These are phyloP conservation scores for Sphaerulina vaccinii DNA, from an alignment of 2,329 filamentous ascomycete genomes.

Conservation along the genomic window DNA sequence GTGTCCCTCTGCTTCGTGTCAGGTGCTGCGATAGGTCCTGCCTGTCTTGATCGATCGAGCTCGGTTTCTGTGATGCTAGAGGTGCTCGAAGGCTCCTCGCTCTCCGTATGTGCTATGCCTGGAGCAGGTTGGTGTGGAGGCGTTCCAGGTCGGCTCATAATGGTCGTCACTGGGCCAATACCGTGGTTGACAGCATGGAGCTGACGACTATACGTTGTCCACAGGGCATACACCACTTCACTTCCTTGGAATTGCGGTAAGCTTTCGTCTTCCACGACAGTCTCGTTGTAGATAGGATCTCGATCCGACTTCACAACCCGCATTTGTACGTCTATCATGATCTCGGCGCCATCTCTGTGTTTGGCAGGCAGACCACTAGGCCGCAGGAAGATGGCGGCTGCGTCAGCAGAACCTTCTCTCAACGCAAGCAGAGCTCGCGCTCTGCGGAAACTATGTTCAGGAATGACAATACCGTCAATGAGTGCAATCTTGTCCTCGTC, in stretches of 20 bases:
- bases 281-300: conserved; percentile 57
- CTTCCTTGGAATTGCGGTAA: conserved; percentile 54
- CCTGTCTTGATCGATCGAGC: conserved; percentile 23
- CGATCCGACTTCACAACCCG: conserved; percentile 89
- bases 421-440: conserved; percentile 81
- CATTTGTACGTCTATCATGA: conserved; percentile 96
- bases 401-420: conserved; percentile 76
- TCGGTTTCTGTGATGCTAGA: not conserved
- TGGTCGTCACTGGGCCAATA: conserved; percentile 62
- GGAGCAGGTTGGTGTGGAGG: conserved; percentile 68
- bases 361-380: conserved; percentile 81
- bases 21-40: conserved; percentile 8
- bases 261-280: conserved; percentile 64
- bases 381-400: conserved; percentile 72
- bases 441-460: conserved; percentile 91
- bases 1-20: not conserved
- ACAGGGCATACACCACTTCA: conserved; percentile 89
- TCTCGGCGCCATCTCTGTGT: conserved; percentile 86
- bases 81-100: conserved; percentile 1
- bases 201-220: conserved; percentile 95
- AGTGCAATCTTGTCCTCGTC: conserved; percentile 83
- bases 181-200: conserved; percentile 71
- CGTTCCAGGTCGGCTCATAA: conserved; percentile 64
- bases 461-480: conserved; percentile 91
- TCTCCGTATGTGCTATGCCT: conserved; percentile 14